Conservation (phyloP, 768 basidiomycete genomes). For the Lactifluus volemus region DNA sequence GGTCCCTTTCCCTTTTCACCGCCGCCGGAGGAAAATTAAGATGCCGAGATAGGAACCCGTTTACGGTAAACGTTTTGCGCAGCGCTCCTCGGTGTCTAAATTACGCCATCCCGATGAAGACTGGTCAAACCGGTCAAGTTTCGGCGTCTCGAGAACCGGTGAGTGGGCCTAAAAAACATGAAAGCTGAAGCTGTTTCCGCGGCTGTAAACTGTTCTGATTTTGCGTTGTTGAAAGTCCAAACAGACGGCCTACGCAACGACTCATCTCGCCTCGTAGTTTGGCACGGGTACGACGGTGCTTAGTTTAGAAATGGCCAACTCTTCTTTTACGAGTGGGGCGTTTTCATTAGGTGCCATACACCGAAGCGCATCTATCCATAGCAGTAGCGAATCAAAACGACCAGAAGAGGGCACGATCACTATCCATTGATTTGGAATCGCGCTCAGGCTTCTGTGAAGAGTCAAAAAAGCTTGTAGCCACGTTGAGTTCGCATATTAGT, state of each 20-base stretch:
- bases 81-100: not conserved
- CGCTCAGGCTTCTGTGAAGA: not conserved
- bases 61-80: not conserved
- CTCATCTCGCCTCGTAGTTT: not conserved
- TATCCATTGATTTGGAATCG: not conserved
- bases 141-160: not conserved
- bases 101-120: not conserved
- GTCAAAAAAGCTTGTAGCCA: not conserved
- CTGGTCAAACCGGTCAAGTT: no score
- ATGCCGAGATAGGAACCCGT: not conserved
- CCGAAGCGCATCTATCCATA: not conserved
- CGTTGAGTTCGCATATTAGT: not conserved
- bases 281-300: not conserved
- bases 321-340: not conserved
- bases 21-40: not conserved
- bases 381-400: not conserved
- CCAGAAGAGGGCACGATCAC: not conserved
- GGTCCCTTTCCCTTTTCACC: no score
- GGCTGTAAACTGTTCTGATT: not conserved
- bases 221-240: not conserved
- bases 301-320: not conserved
- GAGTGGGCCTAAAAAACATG: not conserved
- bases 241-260: not conserved
- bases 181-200: not conserved
- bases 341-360: not conserved